A percentile compares a stretch with the other conserved stretches of the same genome.
These are phyloP conservation scores for Melastoma candidum DNA, from an alignment of 441 rosid species.

Conservation along the genomic window DNA sequence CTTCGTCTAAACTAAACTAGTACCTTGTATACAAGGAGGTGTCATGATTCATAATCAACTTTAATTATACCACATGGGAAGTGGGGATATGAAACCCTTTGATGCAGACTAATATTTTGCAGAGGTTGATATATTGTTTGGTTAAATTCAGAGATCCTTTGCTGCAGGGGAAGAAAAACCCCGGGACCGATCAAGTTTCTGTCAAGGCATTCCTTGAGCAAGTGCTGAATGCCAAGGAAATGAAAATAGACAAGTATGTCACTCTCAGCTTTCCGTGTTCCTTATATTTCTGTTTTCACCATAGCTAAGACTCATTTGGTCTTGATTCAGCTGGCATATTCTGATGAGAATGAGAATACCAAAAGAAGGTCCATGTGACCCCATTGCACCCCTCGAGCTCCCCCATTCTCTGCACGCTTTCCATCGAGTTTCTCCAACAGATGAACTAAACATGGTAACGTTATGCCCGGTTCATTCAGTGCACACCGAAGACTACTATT, in stretches of 20 bases:
- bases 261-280: no score
- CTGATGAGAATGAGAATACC: conserved; percentile 19
- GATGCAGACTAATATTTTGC: no score
- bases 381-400: conserved; percentile 16
- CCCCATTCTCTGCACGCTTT: conserved; percentile 21
- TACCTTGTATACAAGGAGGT: no score
- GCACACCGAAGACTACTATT: no score
- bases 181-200: conserved; percentile 60
- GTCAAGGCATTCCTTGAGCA: conserved; percentile 54
- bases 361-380: conserved; percentile 12
- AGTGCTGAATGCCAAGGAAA: conserved; percentile 66
- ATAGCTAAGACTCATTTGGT: neutral
- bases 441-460: conserved; percentile 16
- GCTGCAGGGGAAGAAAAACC: conserved; percentile 86
- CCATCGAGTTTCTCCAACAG: conserved; percentile 14
- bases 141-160: neutral
- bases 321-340: conserved; percentile 15
- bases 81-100: no score
- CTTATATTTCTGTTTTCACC: no score
- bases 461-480: no score
- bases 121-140: no score
- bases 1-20: no score
- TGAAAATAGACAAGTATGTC: conserved; percentile 80
- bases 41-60: no score
- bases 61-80: no score